Base-by-base conservation (phyloP, 768 basidiomycete species). In the Podaxis sp. region DNA sequence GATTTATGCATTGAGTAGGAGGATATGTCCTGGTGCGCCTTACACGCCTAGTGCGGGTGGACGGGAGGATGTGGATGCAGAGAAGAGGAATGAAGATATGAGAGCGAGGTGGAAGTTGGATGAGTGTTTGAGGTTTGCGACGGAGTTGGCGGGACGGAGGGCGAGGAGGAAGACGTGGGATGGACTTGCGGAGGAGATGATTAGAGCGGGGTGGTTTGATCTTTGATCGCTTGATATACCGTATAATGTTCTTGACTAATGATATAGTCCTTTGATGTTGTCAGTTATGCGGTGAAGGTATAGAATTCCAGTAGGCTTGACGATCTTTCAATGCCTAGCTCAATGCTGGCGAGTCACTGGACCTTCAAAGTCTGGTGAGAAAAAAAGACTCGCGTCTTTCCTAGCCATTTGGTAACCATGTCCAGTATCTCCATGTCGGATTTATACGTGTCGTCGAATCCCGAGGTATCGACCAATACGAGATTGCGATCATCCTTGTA, bases 71-170 rank as follows among this genome's bases (percentile, higher is more conserved):
- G 55, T 69, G 52, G 65, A 50, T n/a, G 65, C 67, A 50, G 54
- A 71, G 13, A 54, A 40, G 15, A 67, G 69, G 24, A 61, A 67
- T 30, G 85, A 83, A 54, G 75, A 74, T 30, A 79, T 78, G 13
- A 73, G 74, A 10, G 85, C 86, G 12, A 78, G 85, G 59, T 95
- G 93, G 92, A 82, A 85, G 65, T 72, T 94, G 55, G 92, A 94
- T 66, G 92, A 94, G 68, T 94, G 92, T 72, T 72, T 95, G 68
- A 80, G 88, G 90, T 95, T 95, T 73, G 91, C 92, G 6, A 92
- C 90, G 0, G 92, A 95, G 72, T 76, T 94, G 8, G 84, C 91
- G 13, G 91, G 91, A 40, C 80, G 92, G 37, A 91, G 89, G 71
- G 88, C 87, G 8, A 78, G 87, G 52, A 76, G 82, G 56, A 75